Evolutionary conservation across 306 rosid genomes (phyloP).

Genomic region (Cucurbita ficifolia): DNA sequence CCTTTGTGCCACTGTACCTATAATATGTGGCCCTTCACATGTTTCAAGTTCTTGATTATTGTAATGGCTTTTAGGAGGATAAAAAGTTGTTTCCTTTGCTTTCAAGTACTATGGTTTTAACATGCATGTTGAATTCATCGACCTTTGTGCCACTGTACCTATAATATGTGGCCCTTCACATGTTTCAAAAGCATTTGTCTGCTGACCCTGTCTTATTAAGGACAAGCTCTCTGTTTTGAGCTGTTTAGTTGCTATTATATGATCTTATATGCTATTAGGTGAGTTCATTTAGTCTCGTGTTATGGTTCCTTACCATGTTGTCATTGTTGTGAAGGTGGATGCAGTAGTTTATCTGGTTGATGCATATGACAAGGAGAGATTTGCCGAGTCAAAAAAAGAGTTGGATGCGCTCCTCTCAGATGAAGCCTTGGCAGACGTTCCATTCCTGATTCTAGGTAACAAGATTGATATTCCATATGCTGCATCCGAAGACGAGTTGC

Average conservation of each 20-base stretch:
- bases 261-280: neutral
- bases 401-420: conserved; percentile 72
- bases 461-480: conserved; percentile 77
- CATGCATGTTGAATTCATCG: neutral
- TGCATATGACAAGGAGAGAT: conserved; percentile 72
- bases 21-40: neutral
- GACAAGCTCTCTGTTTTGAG: neutral
- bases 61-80: neutral
- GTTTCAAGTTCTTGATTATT: neutral
- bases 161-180: neutral
- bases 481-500: conserved; percentile 74
- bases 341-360: conserved; percentile 76
- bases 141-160: neutral
- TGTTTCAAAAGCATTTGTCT: neutral
- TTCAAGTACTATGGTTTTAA: neutral
- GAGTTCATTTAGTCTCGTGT: neutral
- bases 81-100: neutral
- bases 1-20: neutral
- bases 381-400: conserved; percentile 68
- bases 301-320: neutral
- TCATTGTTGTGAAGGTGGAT: conserved; percentile 44
- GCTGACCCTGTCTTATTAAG: too few relatives aligned
- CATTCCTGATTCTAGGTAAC: conserved; percentile 76
- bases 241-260: neutral
- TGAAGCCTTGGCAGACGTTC: conserved; percentile 56